Evolutionary conservation across 2,329 filamentous ascomycete species (phyloP), one percentile per base, ranked within the genome.

Genomic region (Aspergillus arachidicola): DNA sequence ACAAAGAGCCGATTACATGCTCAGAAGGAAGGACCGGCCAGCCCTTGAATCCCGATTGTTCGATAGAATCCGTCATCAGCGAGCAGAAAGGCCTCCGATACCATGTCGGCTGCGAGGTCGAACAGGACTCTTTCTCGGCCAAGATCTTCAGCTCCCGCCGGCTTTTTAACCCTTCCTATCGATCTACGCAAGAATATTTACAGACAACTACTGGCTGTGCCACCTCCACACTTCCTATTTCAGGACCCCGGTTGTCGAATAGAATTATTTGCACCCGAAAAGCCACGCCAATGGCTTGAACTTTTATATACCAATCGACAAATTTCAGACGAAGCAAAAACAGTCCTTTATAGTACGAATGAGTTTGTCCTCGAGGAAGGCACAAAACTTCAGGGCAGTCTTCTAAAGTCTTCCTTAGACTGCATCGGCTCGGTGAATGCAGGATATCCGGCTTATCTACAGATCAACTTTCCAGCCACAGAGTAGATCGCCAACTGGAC

Each of bases 161-260:
- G 23, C 9, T 30, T 64, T 32, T 48, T 62, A 3, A 32, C n/a
- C 4, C 16, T 64, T 1, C 53, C 57, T 10, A 50, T 54, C n/a
- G 11, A 53, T 10, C 16, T 54, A n/a, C 38, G 57, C 2, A 45
- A 57, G 1, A 36, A 4, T 19, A 58, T 60, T 30, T 64, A 64
- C 46, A 21, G 55, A 55, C 36, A 19, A 16, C 36, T 58, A 6
- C 60, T 64, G 21, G 19, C 28, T 14, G 10, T 64, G 23, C 46
- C 57, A n/a, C 54, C 62, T n/a, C 53, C 46, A 54, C 21, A 62
- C 14, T 59, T 38, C n/a, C 30, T 64, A 21, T 64, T 64, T 14
- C 45, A 64, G n/a, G 63, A 62, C 10, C 57, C 63, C 3, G 57
- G 57, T 19, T 58, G 26, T 32, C 46, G n/a, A 38, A 5, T 62